Conservation (phyloP, 2,329 filamentous ascomycete species). For the Sporothrix pseudoabietina region DNA sequence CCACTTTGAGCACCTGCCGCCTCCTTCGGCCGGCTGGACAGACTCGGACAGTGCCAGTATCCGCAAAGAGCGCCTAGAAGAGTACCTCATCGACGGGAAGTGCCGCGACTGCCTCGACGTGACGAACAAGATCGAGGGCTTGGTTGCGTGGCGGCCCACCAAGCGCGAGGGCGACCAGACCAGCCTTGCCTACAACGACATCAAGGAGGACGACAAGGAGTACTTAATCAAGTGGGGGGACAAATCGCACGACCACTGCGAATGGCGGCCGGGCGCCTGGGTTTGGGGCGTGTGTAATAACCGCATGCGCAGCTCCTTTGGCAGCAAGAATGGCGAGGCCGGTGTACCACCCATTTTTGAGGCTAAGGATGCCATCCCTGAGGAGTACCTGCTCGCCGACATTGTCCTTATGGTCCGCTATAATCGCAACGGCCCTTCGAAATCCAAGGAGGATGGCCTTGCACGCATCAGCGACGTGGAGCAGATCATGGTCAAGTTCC, state of each 20-base stretch:
- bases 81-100: conserved; percentile 75
- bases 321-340: conserved; percentile 65
- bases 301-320: conserved; percentile 73
- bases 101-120: conserved; percentile 75
- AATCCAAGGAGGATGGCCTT: conserved; percentile 63
- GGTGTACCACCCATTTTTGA: conserved; percentile 67
- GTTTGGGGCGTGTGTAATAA: conserved; percentile 69
- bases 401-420: conserved; percentile 85
- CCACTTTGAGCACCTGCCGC: conserved; percentile 81
- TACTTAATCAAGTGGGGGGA: conserved; percentile 89
- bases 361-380: conserved; percentile 77
- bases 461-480: conserved; percentile 71
- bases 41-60: conserved; percentile 50
- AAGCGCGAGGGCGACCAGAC: conserved; percentile 46
- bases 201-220: conserved; percentile 79
- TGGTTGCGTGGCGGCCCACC: conserved; percentile 86
- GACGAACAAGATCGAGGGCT: conserved; percentile 65
- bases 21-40: conserved; percentile 43
- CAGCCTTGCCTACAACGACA: conserved; percentile 47
- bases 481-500: conserved; percentile 83
- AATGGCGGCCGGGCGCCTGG: conserved; percentile 90
- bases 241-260: conserved; percentile 77
- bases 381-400: conserved; percentile 82
- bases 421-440: conserved; percentile 36
- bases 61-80: conserved; percentile 64